Percentiles rank a stretch among this genome's conserved stretches.
These are phyloP conservation scores for Malus domestica DNA, from an alignment of 306 rosid species.

Conservation along the genomic window DNA sequence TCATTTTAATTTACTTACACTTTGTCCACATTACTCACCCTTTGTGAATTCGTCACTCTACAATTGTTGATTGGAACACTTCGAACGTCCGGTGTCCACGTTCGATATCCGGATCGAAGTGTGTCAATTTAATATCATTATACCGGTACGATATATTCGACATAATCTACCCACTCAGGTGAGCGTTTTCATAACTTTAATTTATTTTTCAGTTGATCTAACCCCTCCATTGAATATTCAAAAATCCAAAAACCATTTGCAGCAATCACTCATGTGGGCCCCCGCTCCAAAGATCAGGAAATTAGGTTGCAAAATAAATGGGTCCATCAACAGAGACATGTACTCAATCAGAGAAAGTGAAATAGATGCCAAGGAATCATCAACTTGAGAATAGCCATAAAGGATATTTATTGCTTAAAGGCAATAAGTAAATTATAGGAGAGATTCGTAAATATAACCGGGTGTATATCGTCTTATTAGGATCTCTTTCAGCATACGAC, in stretches of 20 bases:
- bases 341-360: constrained; percentile 49
- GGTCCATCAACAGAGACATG: constrained; percentile 61
- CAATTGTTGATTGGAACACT: no score
- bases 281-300: constrained; percentile 48
- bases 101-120: no score
- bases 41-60: no score
- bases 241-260: constrained; percentile 26
- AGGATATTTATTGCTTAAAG: constrained; percentile 40
- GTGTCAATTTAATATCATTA: no score
- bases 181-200: background rate
- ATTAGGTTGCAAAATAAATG: constrained; percentile 44
- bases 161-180: background rate
- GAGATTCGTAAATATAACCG: no score
- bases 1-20: no score
- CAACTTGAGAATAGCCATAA: constrained; percentile 35
- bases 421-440: background rate
- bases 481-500: no score
- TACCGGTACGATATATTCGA: background rate
- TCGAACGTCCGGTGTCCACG: no score
- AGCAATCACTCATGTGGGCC: constrained; percentile 63
- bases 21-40: no score
- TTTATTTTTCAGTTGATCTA: background rate
- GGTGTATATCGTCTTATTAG: no score
- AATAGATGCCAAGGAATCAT: constrained; percentile 37
- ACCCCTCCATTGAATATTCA: background rate